Evolutionary conservation across 106 monocot species (phyloP), one percentile per base, ranked within the genome.

Genomic region (Acorus gramineus): DNA sequence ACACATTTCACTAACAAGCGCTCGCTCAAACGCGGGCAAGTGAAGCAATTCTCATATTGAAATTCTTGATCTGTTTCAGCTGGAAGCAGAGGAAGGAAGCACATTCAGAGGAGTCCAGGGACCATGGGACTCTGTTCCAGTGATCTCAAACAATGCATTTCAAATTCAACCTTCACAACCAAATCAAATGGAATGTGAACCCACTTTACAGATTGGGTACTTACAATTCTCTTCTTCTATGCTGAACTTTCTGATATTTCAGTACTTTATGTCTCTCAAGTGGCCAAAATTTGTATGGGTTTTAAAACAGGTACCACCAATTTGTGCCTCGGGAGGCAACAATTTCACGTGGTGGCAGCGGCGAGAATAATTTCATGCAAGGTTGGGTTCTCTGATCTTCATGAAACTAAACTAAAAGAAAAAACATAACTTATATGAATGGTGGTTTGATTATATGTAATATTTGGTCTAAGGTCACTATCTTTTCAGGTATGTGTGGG

Each of bases 171-270:
- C 65, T 47, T 63, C 76, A 53, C 79, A 79, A 8, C 49, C 75
- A 44, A 82, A 14, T 50, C 52, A 49, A 49, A 69, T 79, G 57
- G 79, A 86, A 50, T 68, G 66, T 52, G 79, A 86, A 64, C 81
- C 81, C 57, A 82, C 76, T 51, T 67, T 86, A 42, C 86, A 86
- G 8, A 86, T 86, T 6, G 81, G 82, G 86, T 82, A 82, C 45
- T 28, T 28, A 28, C 28, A 28, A 1, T 28, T 28, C 28, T 49
- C 47, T 52, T 60, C 5, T 50, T 6, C 44, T 44, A 44, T 49
- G 9, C 62, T 13, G 47, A 14, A 46, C 14, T 14, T 14, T 49
- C 49, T 7, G 14, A 46, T 64, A 5, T 47, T 7, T 48, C 46
- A 48, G 6, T 64, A 2, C 50, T 11, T 49, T 6, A 52, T 65